Evolutionary conservation across 1,284 basidiomycete species (phyloP).

Genomic region (Moesziomyces globuligerus): DNA sequence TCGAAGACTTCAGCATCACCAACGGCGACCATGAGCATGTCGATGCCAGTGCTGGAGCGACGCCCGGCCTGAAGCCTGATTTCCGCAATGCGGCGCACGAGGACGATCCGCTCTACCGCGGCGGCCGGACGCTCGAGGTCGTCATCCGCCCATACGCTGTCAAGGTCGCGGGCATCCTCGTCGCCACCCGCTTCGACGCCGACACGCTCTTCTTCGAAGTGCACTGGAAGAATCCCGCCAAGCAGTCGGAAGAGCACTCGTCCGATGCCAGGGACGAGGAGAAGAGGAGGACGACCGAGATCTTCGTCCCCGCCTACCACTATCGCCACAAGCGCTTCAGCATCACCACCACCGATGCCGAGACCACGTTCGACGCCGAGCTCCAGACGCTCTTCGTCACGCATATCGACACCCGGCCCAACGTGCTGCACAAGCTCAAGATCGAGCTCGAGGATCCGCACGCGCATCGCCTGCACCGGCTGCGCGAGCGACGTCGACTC

Average conservation of each 20-base stretch:
- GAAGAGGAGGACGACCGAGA: constrained; percentile 38
- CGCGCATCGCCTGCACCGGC: constrained; percentile 5
- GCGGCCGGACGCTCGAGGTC: constrained; percentile 79
- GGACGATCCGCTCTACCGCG: constrained; percentile 75
- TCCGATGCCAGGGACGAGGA: constrained; percentile 2
- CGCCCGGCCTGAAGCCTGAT: constrained; percentile 51
- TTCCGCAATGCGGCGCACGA: constrained; percentile 68
- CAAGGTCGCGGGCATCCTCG: constrained; percentile 65
- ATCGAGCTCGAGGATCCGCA: constrained; percentile 30
- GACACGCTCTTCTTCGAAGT: constrained; percentile 52
- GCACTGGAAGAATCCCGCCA: constrained; percentile 53
- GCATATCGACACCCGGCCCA: constrained; percentile 28
- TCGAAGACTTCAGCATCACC: constrained; percentile 75
- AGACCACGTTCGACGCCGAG: constrained; percentile 29
- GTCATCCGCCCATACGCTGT: constrained; percentile 70
- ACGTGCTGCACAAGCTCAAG: constrained; percentile 39
- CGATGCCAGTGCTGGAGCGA: constrained; percentile 1
- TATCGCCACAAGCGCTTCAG: constrained; percentile 34
- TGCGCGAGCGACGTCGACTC: constrained; percentile 9
- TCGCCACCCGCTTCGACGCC: constrained; percentile 51
- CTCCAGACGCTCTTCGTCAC: constrained; percentile 52
- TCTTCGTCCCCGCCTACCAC: constrained; percentile 54
- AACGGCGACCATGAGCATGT: constrained; percentile 76
- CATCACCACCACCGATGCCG: constrained; percentile 38
- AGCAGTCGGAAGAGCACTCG: constrained; percentile 15